phyloP scores from a whole-genome alignment of 2,329 filamentous ascomycete genomes.

The Magnaporthiopsis rhizophila region DNA sequence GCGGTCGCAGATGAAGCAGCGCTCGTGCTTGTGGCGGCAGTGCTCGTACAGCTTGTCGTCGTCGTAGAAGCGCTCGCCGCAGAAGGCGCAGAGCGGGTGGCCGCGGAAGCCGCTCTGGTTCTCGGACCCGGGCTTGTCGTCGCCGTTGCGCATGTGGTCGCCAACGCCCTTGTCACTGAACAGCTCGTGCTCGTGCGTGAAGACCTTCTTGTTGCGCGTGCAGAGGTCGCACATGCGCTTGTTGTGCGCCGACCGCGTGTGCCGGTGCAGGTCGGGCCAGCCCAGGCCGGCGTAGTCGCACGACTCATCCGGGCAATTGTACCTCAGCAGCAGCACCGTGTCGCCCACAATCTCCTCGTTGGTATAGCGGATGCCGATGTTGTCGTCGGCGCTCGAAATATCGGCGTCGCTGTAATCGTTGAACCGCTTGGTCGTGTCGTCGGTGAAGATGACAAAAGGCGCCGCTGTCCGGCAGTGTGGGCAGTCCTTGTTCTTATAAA shows the following conservation, averaged over 20 bases:
- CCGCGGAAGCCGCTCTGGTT: slow-evolving; percentile 96
- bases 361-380: slow-evolving; percentile 86
- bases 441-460: slow-evolving; percentile 84
- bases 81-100: slow-evolving; percentile 91
- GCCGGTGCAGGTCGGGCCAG: slow-evolving; percentile 53
- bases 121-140: slow-evolving; percentile 79
- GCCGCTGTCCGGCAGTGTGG: slow-evolving; percentile 85
- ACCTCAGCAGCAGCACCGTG: slow-evolving; percentile 76
- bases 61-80: slow-evolving; percentile 85
- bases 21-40: slow-evolving; percentile 88
- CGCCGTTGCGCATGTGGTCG: slow-evolving; percentile 82
- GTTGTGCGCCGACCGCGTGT: slow-evolving; percentile 74
- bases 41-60: slow-evolving; percentile 92
- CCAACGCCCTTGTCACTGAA: slow-evolving; percentile 75
- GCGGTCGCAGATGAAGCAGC: slow-evolving; percentile 89
- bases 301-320: slow-evolving; percentile 82
- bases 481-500: slow-evolving; percentile 95
- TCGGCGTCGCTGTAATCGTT: slow-evolving; percentile 72
- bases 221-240: slow-evolving; percentile 91
- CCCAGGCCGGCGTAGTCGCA: slow-evolving; percentile 74
- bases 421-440: slow-evolving; percentile 71
- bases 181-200: slow-evolving; percentile 94
- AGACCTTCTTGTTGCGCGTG: slow-evolving; percentile 91
- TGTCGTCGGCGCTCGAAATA: slow-evolving; percentile 71
- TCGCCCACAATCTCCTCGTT: slow-evolving; percentile 86